Evolutionary conservation across 2,329 filamentous ascomycete species (phyloP), one percentile per base, ranked within the genome.

Genomic region (Apiospora pterosperma): DNA sequence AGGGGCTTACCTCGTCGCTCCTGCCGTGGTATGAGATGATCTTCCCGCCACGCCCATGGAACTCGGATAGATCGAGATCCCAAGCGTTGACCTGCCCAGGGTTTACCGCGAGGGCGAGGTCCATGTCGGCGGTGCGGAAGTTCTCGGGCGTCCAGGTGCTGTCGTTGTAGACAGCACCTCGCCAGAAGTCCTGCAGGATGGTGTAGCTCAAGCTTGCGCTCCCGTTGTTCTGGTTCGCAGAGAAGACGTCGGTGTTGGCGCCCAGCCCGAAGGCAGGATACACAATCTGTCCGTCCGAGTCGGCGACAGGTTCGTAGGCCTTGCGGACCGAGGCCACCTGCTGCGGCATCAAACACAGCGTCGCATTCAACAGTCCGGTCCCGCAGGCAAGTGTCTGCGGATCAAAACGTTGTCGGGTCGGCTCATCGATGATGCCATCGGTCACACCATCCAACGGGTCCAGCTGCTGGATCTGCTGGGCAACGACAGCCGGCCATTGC

Each of bases 361-460:
- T 67, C 21, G 28, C 62, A 21, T 69, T 68, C n/a, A 69, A 63
- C 16, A 66, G 34, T 21, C 65, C 64, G 1, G 65, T 62, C 14
- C 65, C 67, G 38, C 67, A 69, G n/a, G 61, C 62, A 6, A 68
- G 42, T 7, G 62, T 61, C 21, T 55, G 44, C 8, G 67, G 66
- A 61, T 74, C 69, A 65, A 80, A 78, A 52, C 77, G 66, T 69
- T 79, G 80, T 23, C 72, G 67, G 23, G 68, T 65, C 0, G 80
- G 78, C 59, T 80, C 76, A 19, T 76, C 76, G 34, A 82, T 75
- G 63, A 82, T 80, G n/a, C 70, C 74, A 65, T 82, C 79, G 4
- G 70, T 66, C 1, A 80, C 65, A 10, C 79, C 78, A 66, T 82
- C 80, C 59, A 78, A 71, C 5, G 67, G 68, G 68, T 82, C 80